A percentile compares a stretch with the other conserved stretches of the same genome.
Evolutionary conservation across 192 early-diverging fungal genomes (phyloP).

Genomic region (Coemansia sp.): DNA sequence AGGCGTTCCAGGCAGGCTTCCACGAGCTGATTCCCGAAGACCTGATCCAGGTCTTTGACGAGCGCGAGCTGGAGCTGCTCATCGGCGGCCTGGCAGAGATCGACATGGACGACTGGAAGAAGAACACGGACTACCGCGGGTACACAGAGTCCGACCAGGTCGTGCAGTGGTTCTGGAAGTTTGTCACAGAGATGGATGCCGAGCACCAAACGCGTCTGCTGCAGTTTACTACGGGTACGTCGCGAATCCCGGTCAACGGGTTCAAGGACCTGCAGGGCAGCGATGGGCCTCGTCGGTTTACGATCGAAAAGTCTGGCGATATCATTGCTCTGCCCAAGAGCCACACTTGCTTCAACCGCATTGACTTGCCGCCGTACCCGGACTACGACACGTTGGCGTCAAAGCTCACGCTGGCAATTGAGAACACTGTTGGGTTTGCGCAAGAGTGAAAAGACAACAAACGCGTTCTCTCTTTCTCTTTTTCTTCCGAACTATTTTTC

Average conservation of each 20-base stretch:
- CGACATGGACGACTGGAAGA: conserved; percentile 99
- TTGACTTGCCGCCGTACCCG: conserved; percentile 94
- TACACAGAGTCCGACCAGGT: conserved; percentile 98
- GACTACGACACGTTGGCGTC: conserved; percentile 72
- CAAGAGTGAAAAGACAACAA: conserved; percentile 67
- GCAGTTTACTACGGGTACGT: conserved; percentile 98
- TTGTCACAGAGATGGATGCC: conserved; percentile 80
- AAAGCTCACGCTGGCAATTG: conserved; percentile 92
- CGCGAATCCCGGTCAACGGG: conserved; percentile 97
- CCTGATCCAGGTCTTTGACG: conserved; percentile 94
- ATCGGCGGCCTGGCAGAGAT: conserved; percentile 98
- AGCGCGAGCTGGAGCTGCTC: conserved; percentile 95
- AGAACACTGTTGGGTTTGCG: conserved; percentile 95
- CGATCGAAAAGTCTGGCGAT: conserved; percentile 94
- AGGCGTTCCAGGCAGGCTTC: conserved; percentile 95
- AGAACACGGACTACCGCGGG: conserved; percentile 96
- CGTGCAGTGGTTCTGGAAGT: conserved; percentile 97
- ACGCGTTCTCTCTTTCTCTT: conserved; percentile 3
- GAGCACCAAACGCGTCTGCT: conserved; percentile 95
- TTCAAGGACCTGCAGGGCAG: conserved; percentile 98
- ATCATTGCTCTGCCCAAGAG: conserved; percentile 85
- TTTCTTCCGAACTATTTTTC: neutral
- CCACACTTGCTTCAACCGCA: conserved; percentile 98
- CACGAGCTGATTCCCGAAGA: conserved; percentile 96
- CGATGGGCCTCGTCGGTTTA: conserved; percentile 95